Base-by-base conservation (phyloP, 148 eudicot genomes). In the Amaranthus palmeri region DNA sequence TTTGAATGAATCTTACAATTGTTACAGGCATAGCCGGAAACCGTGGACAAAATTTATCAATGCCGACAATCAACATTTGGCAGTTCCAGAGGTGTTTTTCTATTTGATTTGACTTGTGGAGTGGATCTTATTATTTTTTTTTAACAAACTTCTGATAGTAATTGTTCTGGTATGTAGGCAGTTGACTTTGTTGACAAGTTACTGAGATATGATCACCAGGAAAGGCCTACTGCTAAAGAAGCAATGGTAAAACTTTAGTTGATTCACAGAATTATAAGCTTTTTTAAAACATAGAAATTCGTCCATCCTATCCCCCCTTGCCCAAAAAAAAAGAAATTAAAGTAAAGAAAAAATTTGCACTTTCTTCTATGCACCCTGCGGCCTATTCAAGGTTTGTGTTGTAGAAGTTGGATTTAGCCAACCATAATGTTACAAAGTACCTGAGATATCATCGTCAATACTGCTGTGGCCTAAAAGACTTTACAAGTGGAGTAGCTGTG, bases 151-250 rank as follows among this genome's bases (percentile, higher is more conserved):
- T 50, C 51, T 47, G 6, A 65, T 8, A 43, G 3, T 68, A 7
- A 1, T 54, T 71, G 65, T 9, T 36, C 52, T 61, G 48, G 44
- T 54, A 47, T 77, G 53, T n/a, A 93, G 98, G 98, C 97, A 53
- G 65, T 93, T 60, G 98, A 93, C 73, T 93, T 93, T 68, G 90
- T 93, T 76, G 98, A 93, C 78, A 91, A 87, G 83, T 79, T 91
- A 82, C 84, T 93, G 78, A 86, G 86, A 62, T 91, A 88, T 77
- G 97, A 93, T 79, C 95, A 93, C 75, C 98, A 93, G 66, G 97
- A 93, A 70, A 83, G 97, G 83, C 96, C 91, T 69, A 91, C 97
- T 67, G 96, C 98, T 69, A 93, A 93, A 81, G 97, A 93, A 83
- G 98, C 96, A 60, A 93, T 88, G 98, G 96, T 91, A 87, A 82